Percentiles rank a stretch among this genome's conserved stretches.
These are phyloP conservation scores for Hygrophoropsis aurantiaca DNA, from an alignment of 768 basidiomycete genomes.

Conservation along the genomic window DNA sequence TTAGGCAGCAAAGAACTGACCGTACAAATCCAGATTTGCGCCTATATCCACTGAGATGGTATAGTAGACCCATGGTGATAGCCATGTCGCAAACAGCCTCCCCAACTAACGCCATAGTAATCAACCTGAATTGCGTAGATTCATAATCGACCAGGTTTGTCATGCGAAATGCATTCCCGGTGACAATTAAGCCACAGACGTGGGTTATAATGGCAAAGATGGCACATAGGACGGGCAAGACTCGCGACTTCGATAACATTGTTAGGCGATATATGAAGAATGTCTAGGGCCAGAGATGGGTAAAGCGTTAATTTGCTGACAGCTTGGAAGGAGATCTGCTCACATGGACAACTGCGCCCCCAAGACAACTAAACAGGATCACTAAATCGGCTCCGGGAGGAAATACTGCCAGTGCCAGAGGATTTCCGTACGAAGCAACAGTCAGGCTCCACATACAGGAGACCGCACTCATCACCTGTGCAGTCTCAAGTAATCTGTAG, in stretches of 20 bases:
- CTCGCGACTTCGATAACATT: neutral
- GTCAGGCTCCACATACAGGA: slow-evolving; percentile 6
- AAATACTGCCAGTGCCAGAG: neutral
- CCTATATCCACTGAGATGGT: neutral
- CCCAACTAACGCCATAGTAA: neutral
- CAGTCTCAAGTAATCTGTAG: slow-evolving; percentile 1
- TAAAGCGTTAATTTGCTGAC: neutral
- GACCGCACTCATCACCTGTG: slow-evolving; percentile 2
- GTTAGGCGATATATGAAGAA: slow-evolving; percentile 7
- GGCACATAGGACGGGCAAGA: slow-evolving; percentile 1
- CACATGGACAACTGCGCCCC: slow-evolving; percentile 1
- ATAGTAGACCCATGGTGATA: neutral
- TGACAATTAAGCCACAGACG: neutral
- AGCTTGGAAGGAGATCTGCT: too few relatives aligned
- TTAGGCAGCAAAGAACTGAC: neutral
- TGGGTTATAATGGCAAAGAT: neutral
- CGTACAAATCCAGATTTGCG: neutral
- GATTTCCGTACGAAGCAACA: neutral
- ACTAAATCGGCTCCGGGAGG: neutral
- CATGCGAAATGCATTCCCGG: neutral
- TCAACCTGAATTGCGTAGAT: neutral
- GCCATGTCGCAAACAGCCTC: neutral
- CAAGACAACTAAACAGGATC: neutral
- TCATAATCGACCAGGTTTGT: neutral
- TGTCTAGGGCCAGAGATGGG: neutral